Evolutionary conservation across 2,329 filamentous ascomycete species (phyloP), one percentile per base, ranked within the genome.

Genomic region (Diaporthe sp.): DNA sequence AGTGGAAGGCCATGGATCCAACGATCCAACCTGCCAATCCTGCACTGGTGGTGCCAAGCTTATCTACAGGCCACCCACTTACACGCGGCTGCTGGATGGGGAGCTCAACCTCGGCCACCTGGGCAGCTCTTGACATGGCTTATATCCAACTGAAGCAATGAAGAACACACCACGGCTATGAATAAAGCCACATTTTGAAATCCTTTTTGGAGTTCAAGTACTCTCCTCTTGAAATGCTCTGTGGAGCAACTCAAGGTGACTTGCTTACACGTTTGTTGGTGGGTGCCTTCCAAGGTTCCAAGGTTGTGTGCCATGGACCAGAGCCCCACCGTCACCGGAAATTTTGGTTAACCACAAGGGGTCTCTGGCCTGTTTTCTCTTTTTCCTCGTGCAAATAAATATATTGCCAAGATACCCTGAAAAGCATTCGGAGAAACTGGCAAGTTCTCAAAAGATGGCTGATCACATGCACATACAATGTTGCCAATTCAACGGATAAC

Each of bases 41-140:
- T 28, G 58, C 19, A 5, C 31, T 22, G 58, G 58, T 15, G 13
- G 37, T 65, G 42, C 61, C 61, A 49, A 49, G 61, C 61, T 46
- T 34, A 34, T 17, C n/a, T 25, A 8, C 31, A 67, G 61, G 62
- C 46, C 46, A 42, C 46, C 62, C 46, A 68, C 65, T 68, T 53
- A 68, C 62, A 68, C 62, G 46, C 46, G 62, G 62, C 46, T 53
- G 46, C 22, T 37, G 22, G 4, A 51, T 22, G 10, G 8, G 44
- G 31, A 51, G 10, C 51, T 17, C 34, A n/a, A 51, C 28, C 28
- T 37, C 12, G 31, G 44, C 42, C 49, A 25, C 25, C 25, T 25
- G 25, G 25, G 25, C 25, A 39, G 46, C 46, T 25, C 12, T 37
- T 19, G 31, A 25, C 12, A n/a, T 53, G 42, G 61, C 13, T 37